phyloP scores from a whole-genome alignment of 129 eudicot genomes.

The Lactuca saligna region DNA sequence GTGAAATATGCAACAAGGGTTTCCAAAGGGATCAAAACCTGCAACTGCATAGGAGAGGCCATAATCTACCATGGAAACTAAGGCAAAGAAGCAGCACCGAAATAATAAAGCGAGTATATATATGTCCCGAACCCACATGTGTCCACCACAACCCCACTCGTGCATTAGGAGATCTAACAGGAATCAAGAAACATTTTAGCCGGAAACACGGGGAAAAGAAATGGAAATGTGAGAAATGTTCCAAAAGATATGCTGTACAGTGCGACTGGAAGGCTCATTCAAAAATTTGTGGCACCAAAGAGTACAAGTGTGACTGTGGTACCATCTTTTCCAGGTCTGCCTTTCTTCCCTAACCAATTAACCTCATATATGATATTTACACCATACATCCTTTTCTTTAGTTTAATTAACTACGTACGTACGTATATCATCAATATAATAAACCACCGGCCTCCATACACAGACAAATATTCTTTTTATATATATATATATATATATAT shows the following conservation, averaged over 20 bases:
- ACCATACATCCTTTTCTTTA: slow-evolving; percentile 13
- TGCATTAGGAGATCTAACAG: slow-evolving; percentile 41
- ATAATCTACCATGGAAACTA: slow-evolving; percentile 45
- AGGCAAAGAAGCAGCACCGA: slow-evolving; percentile 40
- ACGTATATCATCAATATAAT: slow-evolving; percentile 13
- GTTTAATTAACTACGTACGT: too few species aligned
- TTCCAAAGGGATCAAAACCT: slow-evolving; percentile 44
- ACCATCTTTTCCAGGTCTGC: slow-evolving; percentile 45
- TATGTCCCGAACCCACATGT: slow-evolving; percentile 46
- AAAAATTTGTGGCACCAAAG: slow-evolving; percentile 47
- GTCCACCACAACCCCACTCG: slow-evolving; percentile 48
- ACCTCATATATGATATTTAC: too few species aligned
- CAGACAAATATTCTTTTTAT: background rate
- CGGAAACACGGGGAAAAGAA: slow-evolving; percentile 48
- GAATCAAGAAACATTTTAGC: slow-evolving; percentile 44
- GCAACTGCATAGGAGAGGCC: slow-evolving; percentile 42
- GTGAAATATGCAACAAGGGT: slow-evolving; percentile 47
- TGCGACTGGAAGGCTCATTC: slow-evolving; percentile 52
- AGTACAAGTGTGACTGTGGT: slow-evolving; percentile 48
- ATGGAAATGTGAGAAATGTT: slow-evolving; percentile 48
- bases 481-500: background rate
- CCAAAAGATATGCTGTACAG: slow-evolving; percentile 48
- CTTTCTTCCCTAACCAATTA: background rate
- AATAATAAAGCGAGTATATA: slow-evolving; percentile 37
- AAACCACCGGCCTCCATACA: slow-evolving; percentile 24